phyloP scores from a whole-genome alignment of 176 grass and related monocot species.

The Oryza glaberrima region DNA sequence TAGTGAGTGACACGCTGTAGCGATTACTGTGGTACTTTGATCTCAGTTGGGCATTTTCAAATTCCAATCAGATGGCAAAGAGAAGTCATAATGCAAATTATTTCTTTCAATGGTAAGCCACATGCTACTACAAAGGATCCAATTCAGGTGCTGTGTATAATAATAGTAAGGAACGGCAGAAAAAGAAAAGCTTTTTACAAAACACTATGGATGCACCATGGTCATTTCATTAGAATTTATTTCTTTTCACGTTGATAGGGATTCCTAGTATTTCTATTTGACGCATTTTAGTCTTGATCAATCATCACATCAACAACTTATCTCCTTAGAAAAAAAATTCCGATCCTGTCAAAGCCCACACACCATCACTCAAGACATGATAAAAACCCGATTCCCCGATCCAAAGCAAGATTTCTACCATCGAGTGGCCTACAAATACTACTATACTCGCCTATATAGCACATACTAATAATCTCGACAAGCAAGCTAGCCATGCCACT shows the following conservation, averaged over 20 bases:
- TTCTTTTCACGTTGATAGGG: neutral
- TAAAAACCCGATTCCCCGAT: conserved; percentile 8
- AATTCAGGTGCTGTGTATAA: too few species aligned
- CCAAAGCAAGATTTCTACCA: conserved; percentile 21
- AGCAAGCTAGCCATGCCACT: neutral
- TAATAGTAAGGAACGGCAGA: neutral
- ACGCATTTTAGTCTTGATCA: neutral
- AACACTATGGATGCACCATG: neutral
- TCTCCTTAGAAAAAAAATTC: neutral
- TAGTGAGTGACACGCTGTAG: too few species aligned
- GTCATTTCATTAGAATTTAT: neutral
- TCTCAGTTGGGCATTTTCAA: neutral
- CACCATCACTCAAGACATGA: conserved; percentile 2
- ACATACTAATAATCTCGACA: neutral
- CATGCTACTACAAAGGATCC: too few species aligned
- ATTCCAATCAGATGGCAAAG: neutral
- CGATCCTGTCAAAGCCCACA: neutral
- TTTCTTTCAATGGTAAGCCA: too few species aligned
- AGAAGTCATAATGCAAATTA: too few species aligned
- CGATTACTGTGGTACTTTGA: neutral
- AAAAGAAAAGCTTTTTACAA: neutral
- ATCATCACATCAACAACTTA: neutral
- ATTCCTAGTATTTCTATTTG: conserved; percentile 7
- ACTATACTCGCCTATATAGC: neutral
- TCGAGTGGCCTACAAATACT: conserved; percentile 11